Percentiles rank a stretch among this genome's conserved stretches.
Conservation (phyloP, 176 grass and related monocot genomes). For the Elaeis guineensis region DNA sequence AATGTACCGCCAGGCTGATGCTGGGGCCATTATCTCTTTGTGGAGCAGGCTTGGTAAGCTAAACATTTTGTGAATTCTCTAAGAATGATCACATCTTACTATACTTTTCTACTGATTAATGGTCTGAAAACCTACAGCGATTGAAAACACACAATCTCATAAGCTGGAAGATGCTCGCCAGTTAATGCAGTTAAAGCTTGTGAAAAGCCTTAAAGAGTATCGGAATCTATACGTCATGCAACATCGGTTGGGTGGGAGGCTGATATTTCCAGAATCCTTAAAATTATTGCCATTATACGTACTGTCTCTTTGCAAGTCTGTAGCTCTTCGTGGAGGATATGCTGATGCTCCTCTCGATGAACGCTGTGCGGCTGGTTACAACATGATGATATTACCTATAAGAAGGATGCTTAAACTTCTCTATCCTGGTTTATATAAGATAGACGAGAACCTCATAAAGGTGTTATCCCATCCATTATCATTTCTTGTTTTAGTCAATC, state of each 20-base stretch:
- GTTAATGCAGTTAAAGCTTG: slow-evolving; percentile 74
- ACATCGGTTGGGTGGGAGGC: slow-evolving; percentile 65
- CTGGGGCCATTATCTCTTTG: slow-evolving; percentile 70
- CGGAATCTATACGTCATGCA: slow-evolving; percentile 71
- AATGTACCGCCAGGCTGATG: slow-evolving; percentile 98
- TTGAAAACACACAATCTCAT: slow-evolving; percentile 82
- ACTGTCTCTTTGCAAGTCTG: slow-evolving; percentile 62
- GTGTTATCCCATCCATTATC: slow-evolving; percentile 24
- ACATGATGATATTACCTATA: slow-evolving; percentile 80
- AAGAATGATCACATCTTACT: too few species aligned
- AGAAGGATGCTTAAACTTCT: slow-evolving; percentile 58
- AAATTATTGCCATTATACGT: slow-evolving; percentile 74
- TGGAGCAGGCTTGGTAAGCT: slow-evolving; percentile 71
- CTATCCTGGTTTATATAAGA: slow-evolving; percentile 73
- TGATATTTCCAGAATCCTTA: slow-evolving; percentile 89
- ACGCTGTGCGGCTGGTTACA: slow-evolving; percentile 79
- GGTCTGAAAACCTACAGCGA: slow-evolving; percentile 38
- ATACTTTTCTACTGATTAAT: too few species aligned
- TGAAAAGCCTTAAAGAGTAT: slow-evolving; percentile 91
- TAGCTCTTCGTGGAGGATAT: slow-evolving; percentile 83
- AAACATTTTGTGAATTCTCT: too few species aligned
- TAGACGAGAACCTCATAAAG: slow-evolving; percentile 68
- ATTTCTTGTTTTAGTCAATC: slow-evolving; percentile 14
- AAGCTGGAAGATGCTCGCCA: slow-evolving; percentile 93
- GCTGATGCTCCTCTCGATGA: slow-evolving; percentile 86